A percentile compares a stretch with the other conserved stretches of the same genome.
phyloP scores from a whole-genome alignment of 768 basidiomycete genomes.

The Boletus coccyginus region DNA sequence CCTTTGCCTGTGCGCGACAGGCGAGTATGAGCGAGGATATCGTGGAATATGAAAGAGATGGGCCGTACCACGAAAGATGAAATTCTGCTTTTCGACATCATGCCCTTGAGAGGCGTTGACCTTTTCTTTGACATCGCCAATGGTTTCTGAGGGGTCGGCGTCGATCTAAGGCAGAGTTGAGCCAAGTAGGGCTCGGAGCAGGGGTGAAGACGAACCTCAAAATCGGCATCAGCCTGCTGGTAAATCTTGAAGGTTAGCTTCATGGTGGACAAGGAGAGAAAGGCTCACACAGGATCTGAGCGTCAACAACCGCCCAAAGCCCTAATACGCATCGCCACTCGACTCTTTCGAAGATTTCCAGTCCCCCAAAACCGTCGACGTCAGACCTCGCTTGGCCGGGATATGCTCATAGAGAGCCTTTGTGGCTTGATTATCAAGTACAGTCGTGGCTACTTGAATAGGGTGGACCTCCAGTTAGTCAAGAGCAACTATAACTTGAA shows the following conservation, averaged over 20 bases:
- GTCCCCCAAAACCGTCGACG: too few species aligned
- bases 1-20: background rate
- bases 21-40: background rate
- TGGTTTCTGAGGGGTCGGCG: slow-evolving; percentile 3
- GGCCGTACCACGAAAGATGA: background rate
- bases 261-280: slow-evolving; percentile 3
- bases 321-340: background rate
- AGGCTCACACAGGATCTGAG: slow-evolving; percentile 1
- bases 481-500: too few species aligned
- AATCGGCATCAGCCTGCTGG: background rate
- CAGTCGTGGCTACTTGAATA: too few species aligned
- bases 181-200: background rate
- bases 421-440: background rate
- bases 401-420: background rate
- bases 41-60: background rate
- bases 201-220: background rate
- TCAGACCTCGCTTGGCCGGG: background rate
- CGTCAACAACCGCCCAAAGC: background rate
- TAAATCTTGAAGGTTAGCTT: slow-evolving; percentile 4
- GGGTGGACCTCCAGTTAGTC: too few species aligned
- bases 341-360: background rate
- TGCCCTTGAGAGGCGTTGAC: background rate
- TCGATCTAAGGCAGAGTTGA: background rate
- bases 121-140: slow-evolving; percentile 5
- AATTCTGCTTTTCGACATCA: background rate